Percentiles rank a stretch among this genome's conserved stretches.
These are phyloP conservation scores for Flaveria robusta DNA, from an alignment of 129 eudicot genomes.

Conservation along the genomic window DNA sequence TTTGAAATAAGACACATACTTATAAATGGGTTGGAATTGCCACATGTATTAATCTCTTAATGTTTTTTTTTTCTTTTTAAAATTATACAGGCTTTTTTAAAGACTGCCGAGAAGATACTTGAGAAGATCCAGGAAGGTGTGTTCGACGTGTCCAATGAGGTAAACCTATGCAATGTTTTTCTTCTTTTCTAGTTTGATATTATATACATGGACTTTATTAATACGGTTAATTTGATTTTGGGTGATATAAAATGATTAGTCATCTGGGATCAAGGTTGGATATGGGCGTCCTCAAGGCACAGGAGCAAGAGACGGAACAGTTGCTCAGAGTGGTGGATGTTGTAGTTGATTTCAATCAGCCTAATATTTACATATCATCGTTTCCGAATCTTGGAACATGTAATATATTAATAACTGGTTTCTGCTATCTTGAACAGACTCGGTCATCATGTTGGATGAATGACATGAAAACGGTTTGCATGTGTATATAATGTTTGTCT, in stretches of 20 bases:
- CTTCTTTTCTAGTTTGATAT: conserved; percentile 1
- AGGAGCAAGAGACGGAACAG: conserved; percentile 51
- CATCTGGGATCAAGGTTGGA: conserved; percentile 62
- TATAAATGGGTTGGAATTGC: not conserved
- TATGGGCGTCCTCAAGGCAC: conserved; percentile 50
- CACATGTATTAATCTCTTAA: not conserved
- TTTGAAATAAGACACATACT: not conserved
- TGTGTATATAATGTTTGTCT: conserved; percentile 30
- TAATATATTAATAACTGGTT: conserved; percentile 17
- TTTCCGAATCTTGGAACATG: conserved; percentile 27
- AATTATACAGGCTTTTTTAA: conserved; percentile 63
- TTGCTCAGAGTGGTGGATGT: conserved; percentile 73
- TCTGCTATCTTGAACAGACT: conserved; percentile 3
- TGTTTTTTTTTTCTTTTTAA: not conserved
- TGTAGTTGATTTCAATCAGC: conserved; percentile 42
- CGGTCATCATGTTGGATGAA: conserved; percentile 12
- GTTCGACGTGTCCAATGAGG: conserved; percentile 85
- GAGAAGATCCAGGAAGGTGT: conserved; percentile 86
- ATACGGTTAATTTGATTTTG: conserved; percentile 3
- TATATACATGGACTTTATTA: not conserved
- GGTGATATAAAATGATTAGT: conserved; percentile 36
- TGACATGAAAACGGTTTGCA: conserved; percentile 21
- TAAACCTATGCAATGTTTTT: conserved; percentile 19
- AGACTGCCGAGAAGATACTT: conserved; percentile 72
- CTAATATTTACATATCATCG: conserved; percentile 3